Conservation (phyloP, 73 alveolate genomes). For the Diophrys sp. region DNA sequence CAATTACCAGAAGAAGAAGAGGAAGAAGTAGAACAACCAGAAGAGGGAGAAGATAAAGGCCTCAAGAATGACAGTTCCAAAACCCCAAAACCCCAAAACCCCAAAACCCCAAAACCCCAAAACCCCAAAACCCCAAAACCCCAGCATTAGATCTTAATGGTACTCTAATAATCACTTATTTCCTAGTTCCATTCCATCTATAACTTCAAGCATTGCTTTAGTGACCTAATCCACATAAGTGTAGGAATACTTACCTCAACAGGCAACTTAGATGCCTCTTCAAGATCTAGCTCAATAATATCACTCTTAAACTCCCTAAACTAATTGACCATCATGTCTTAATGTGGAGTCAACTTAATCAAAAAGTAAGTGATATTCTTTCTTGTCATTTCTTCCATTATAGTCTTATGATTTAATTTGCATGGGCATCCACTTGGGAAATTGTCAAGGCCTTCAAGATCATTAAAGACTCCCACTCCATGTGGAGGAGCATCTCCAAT, state of each 20-base stretch:
- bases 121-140: too few relatives aligned
- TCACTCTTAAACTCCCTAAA: neutral
- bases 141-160: too few relatives aligned
- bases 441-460: conserved; percentile 12
- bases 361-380: neutral
- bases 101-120: too few relatives aligned
- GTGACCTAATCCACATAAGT: neutral
- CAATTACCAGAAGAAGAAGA: neutral
- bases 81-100: too few relatives aligned
- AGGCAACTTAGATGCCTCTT: neutral
- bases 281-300: neutral
- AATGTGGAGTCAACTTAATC: neutral
- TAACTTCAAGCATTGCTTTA: neutral
- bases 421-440: conserved; percentile 40
- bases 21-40: neutral
- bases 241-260: neutral
- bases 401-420: neutral
- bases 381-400: neutral
- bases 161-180: too few relatives aligned
- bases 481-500: conserved; percentile 93
- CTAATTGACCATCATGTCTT: neutral
- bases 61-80: neutral
- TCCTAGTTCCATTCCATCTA: neutral
- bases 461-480: conserved; percentile 43
- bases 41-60: neutral